Percentiles rank a stretch among this genome's conserved stretches.
Conservation (phyloP, 495 filamentous ascomycete species). For the Xylaria nigripes region DNA sequence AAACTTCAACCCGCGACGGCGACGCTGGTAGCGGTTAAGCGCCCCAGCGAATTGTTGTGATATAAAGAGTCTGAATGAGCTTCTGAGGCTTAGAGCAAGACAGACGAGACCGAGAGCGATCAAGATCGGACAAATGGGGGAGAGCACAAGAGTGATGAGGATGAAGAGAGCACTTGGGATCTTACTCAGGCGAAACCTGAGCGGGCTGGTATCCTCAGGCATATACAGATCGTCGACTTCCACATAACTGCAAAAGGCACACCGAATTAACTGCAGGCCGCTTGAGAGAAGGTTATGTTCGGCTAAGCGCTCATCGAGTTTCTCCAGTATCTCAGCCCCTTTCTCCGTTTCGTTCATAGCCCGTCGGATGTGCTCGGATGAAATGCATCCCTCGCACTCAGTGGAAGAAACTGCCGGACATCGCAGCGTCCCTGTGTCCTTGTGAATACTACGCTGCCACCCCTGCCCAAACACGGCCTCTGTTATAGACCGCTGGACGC, state of each 20-base stretch:
- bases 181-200: slow-evolving; percentile 44
- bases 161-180: slow-evolving; percentile 39
- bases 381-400: slow-evolving; percentile 68
- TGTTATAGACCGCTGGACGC: slow-evolving; percentile 66
- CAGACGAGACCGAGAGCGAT: slow-evolving; percentile 32
- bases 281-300: slow-evolving; percentile 64
- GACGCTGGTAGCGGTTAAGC: slow-evolving; percentile 50
- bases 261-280: slow-evolving; percentile 66
- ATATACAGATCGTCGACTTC: slow-evolving; percentile 76
- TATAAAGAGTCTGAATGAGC: slow-evolving; percentile 17
- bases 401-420: slow-evolving; percentile 65
- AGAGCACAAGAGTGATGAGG: slow-evolving; percentile 38
- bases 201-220: slow-evolving; percentile 34
- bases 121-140: slow-evolving; percentile 42
- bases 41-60: slow-evolving; percentile 38
- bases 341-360: slow-evolving; percentile 60
- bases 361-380: slow-evolving; percentile 55
- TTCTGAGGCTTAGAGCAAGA: slow-evolving; percentile 30
- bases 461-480: slow-evolving; percentile 91
- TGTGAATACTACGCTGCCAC: slow-evolving; percentile 72
- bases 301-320: slow-evolving; percentile 68
- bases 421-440: slow-evolving; percentile 59
- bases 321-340: slow-evolving; percentile 58
- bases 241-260: slow-evolving; percentile 86
- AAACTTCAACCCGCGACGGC: slow-evolving; percentile 63